Conservation (phyloP, 1,284 basidiomycete genomes). For the Austroboletus novae-zelandiae region DNA sequence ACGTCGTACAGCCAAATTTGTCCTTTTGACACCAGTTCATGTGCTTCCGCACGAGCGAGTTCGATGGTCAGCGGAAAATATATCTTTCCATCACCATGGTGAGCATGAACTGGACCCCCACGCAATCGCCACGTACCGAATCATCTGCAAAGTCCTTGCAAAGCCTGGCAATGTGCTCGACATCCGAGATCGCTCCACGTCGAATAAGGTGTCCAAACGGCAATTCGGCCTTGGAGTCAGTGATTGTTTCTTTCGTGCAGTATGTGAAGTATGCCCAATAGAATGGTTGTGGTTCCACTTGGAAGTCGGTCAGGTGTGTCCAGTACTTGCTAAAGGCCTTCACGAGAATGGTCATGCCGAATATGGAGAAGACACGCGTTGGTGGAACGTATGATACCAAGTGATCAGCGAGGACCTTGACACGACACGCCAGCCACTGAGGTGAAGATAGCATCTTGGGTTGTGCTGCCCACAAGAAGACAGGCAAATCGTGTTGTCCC, state of each 20-base stretch:
- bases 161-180: slow-evolving; percentile 45
- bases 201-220: slow-evolving; percentile 36
- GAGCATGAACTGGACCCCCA: not conserved
- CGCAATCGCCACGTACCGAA: slow-evolving; percentile 43
- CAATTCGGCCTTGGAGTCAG: slow-evolving; percentile 29
- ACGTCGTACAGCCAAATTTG: slow-evolving; percentile 65
- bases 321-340: slow-evolving; percentile 50
- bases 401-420: slow-evolving; percentile 36
- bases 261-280: slow-evolving; percentile 61
- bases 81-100: slow-evolving; percentile 33
- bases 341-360: slow-evolving; percentile 52
- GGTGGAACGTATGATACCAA: slow-evolving; percentile 39
- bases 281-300: slow-evolving; percentile 45
- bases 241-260: slow-evolving; percentile 48
- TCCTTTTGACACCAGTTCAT: slow-evolving; percentile 45
- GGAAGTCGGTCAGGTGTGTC: slow-evolving; percentile 50
- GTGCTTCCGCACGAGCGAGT: slow-evolving; percentile 50
- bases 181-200: slow-evolving; percentile 44
- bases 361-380: slow-evolving; percentile 65
- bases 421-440: slow-evolving; percentile 37
- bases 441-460: slow-evolving; percentile 26
- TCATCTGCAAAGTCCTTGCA: slow-evolving; percentile 57
- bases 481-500: slow-evolving; percentile 46
- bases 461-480: slow-evolving; percentile 50
- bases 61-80: slow-evolving; percentile 52